Percentiles rank a stretch among this genome's conserved stretches.
phyloP scores from a whole-genome alignment of 164 flowering plant species.

The Magnolia sinica region DNA sequence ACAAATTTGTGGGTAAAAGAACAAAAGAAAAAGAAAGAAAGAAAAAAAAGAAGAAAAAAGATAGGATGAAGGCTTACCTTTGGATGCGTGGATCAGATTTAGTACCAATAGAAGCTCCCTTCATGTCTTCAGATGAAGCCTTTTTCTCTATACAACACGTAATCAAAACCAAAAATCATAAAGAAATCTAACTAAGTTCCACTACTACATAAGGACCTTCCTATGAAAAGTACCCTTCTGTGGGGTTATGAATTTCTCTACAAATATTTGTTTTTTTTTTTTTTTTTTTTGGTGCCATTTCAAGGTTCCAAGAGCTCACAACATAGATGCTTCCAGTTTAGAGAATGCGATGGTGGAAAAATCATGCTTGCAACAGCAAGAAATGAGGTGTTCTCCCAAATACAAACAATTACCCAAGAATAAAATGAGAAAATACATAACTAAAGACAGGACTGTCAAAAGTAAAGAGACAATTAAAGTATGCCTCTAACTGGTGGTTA shows the following conservation, averaged over 20 bases:
- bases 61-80: constrained; percentile 29
- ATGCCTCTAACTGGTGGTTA: background rate
- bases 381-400: background rate
- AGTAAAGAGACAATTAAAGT: background rate
- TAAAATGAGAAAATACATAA: background rate
- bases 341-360: background rate
- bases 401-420: background rate
- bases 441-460: background rate
- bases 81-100: constrained; percentile 33
- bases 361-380: background rate
- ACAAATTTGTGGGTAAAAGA: background rate
- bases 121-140: constrained; percentile 42
- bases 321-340: background rate
- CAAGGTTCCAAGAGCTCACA: too few relatives aligned
- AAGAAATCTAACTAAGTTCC: background rate
- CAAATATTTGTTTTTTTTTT: background rate
- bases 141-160: constrained; percentile 38
- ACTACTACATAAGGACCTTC: background rate
- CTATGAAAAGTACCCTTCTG: background rate
- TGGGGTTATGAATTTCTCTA: background rate
- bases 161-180: background rate
- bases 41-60: background rate
- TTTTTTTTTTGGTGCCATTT: too few relatives aligned
- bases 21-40: background rate
- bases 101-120: constrained; percentile 23